Conservation (phyloP, 495 filamentous ascomycete genomes). For the Neurospora sp. region DNA sequence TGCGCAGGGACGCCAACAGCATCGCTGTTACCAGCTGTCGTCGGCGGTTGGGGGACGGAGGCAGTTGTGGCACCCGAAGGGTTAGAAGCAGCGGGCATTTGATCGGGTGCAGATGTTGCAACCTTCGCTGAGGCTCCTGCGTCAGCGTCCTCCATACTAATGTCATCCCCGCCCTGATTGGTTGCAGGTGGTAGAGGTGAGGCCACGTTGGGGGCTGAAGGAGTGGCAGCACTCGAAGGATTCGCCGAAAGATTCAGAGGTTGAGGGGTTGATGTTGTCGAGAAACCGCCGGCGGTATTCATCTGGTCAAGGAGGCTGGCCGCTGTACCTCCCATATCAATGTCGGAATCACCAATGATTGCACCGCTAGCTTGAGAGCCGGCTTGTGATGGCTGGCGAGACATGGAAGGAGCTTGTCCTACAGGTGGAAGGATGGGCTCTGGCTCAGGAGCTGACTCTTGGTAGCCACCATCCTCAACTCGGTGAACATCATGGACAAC, state of each 20-base stretch:
- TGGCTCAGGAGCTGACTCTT: constrained; percentile 47
- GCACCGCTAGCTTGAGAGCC: constrained; percentile 42
- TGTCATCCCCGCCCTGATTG: constrained; percentile 8
- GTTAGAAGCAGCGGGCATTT: constrained; percentile 8
- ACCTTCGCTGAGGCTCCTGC: constrained; percentile 8
- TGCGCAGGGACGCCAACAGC: background rate
- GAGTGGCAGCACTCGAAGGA: constrained; percentile 38
- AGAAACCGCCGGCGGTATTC: constrained; percentile 36
- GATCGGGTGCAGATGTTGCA: constrained; percentile 24
- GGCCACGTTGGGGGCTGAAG: constrained; percentile 28
- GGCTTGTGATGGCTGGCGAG: constrained; percentile 36
- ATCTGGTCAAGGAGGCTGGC: constrained; percentile 57
- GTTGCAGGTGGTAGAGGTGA: constrained; percentile 9
- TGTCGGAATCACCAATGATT: constrained; percentile 46
- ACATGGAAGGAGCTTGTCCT: constrained; percentile 20
- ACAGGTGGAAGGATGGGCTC: constrained; percentile 16
- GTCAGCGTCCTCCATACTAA: constrained; percentile 28
- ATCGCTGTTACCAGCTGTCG: constrained; percentile 10
- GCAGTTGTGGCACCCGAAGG: background rate
- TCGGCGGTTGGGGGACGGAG: constrained; percentile 4
- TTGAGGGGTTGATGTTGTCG: constrained; percentile 40
- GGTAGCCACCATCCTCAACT: constrained; percentile 58
- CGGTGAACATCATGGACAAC: constrained; percentile 54
- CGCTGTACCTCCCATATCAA: constrained; percentile 55
- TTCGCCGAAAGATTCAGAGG: constrained; percentile 25